These are phyloP conservation scores for Cyamopsis tetragonoloba DNA, from an alignment of 306 rosid species.

Conservation along the genomic window DNA sequence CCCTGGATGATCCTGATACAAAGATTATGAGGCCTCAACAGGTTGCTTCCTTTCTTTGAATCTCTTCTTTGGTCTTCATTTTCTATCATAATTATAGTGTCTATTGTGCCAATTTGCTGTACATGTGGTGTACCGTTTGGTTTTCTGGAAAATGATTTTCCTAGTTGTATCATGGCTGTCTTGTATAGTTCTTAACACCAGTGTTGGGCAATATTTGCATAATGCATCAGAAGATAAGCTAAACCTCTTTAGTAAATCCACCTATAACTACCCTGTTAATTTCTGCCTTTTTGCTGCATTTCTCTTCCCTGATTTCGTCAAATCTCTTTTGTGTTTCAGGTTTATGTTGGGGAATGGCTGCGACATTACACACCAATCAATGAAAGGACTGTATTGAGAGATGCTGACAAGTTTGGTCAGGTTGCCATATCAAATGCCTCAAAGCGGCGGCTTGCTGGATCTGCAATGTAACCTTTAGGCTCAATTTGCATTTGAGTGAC, in stretches of 20 bases:
- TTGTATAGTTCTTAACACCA: not conserved
- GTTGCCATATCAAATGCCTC: constrained; percentile 80
- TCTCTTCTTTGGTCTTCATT: not conserved
- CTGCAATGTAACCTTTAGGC: constrained; percentile 40
- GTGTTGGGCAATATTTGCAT: not conserved
- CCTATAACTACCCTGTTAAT: not conserved
- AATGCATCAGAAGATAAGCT: not conserved
- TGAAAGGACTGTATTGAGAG: constrained; percentile 40
- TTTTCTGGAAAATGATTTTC: not conserved
- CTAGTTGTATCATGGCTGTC: not conserved
- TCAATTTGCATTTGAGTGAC: not conserved
- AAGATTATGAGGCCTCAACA: constrained; percentile 94
- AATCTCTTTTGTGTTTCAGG: constrained; percentile 42
- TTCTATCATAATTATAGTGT: constrained; percentile 6
- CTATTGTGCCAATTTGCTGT: not conserved
- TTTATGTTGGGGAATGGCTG: constrained; percentile 78
- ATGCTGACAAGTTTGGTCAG: constrained; percentile 65
- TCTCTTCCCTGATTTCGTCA: not conserved
- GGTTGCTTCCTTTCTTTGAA: constrained; percentile 41
- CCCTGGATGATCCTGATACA: constrained; percentile 87
- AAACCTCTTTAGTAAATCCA: not conserved
- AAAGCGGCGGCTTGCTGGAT: constrained; percentile 69
- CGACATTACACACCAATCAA: constrained; percentile 55
- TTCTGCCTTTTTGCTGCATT: not conserved
- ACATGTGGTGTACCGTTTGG: not conserved